A percentile compares a stretch with the other conserved stretches of the same genome.
phyloP scores from a whole-genome alignment of 768 basidiomycete species.

The Rhodosporidiobolus odoratus region DNA sequence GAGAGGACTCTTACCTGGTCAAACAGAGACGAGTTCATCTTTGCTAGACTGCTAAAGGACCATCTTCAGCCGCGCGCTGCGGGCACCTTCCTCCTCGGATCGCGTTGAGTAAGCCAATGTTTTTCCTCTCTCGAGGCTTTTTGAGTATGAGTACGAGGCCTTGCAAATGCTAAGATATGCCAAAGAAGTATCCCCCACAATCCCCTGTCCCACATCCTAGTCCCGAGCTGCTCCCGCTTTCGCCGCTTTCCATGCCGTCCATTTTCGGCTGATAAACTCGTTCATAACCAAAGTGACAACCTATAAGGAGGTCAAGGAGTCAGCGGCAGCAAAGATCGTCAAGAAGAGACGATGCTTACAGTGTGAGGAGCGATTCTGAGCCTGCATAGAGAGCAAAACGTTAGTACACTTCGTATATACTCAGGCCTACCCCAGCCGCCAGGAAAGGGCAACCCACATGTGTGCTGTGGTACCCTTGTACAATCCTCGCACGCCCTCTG shows the following conservation, averaged over 20 bases:
- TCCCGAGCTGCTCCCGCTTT: slow-evolving; percentile 3
- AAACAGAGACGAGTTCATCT: slow-evolving; percentile 12
- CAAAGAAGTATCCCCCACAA: background rate
- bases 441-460: slow-evolving; percentile 49
- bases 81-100: background rate
- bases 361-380: slow-evolving; percentile 39
- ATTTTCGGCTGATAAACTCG: slow-evolving; percentile 43
- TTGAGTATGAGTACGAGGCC: background rate
- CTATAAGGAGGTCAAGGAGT: slow-evolving; percentile 43
- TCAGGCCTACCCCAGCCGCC: too few relatives aligned
- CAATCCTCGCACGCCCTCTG: slow-evolving; percentile 87
- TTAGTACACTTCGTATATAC: slow-evolving; percentile 76
- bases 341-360: slow-evolving; percentile 7
- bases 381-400: slow-evolving; percentile 49
- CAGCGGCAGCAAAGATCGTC: background rate
- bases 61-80: background rate
- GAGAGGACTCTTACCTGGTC: slow-evolving; percentile 14
- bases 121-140: background rate
- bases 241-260: slow-evolving; percentile 18
- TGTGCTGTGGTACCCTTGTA: slow-evolving; percentile 97
- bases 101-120: background rate
- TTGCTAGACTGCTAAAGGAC: background rate
- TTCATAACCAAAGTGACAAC: slow-evolving; percentile 88
- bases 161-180: background rate
- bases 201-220: too few relatives aligned